Evolutionary conservation across 352 stramenopile genomes (phyloP), one percentile per base, ranked within the genome.

Genomic region (Globisporangium paroecandrum): DNA sequence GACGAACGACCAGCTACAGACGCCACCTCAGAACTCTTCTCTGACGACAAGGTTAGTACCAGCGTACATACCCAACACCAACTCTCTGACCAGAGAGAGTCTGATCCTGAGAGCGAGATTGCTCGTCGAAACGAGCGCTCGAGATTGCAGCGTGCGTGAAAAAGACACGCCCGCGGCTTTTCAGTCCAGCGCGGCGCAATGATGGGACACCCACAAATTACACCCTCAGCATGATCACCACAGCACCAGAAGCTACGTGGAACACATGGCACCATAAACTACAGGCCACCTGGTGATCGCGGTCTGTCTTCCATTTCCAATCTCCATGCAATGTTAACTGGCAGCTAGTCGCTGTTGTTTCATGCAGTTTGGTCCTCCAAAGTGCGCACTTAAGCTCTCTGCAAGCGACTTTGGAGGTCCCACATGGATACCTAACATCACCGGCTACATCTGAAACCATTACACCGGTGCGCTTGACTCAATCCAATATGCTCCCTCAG

Each of bases 391-490:
- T 64, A 64, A 34, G 22, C 6, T 8, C 41, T 9, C 4, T 8
- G 7, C 5, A 49, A 49, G 15, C 15, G 41, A 49, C 41, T 18
- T 22, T 49, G 15, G 41, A 9, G 12, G 38, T 55, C 58, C 58
- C 38, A 53, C 58, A 64, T 55, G 58, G 58, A 5, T 55, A 64
- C 58, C 58, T 64, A 38, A 38, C 18, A 38, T 12, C 49, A 38
- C 58, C 54, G 58, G 58, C 38, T 25, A 54, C 34, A 64, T 55
- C 58, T 64, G 58, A 64, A 20, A 25, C 36, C 58, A 64, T 43
- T 8, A 49, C 41, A 47, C 13, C 10, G 36, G 36, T 43, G 7
- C 9, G 29, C 27, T 60, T 60, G 55, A 43, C 55, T 7, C 53
- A 58, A 59, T 38, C 54, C 4, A 36, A 9, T 1, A 10, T 36